phyloP scores from a whole-genome alignment of 1,284 basidiomycete genomes.

The Cutaneotrichosporon curvatum region DNA sequence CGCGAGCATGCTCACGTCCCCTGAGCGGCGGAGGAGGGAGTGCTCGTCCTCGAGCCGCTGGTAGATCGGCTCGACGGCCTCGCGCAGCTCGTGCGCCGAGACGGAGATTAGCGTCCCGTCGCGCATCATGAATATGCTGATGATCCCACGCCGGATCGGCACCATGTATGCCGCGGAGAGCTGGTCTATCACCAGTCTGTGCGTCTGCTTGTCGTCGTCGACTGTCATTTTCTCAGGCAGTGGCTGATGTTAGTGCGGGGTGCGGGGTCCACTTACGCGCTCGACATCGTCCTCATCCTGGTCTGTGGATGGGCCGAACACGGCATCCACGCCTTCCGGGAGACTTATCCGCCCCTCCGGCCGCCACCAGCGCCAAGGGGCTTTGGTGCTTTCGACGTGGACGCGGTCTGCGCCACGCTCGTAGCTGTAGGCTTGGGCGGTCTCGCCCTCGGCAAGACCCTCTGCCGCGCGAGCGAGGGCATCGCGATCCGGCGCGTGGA shows the following conservation, averaged over 20 bases:
- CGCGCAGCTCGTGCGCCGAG: slow-evolving; percentile 28
- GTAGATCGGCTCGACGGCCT: slow-evolving; percentile 43
- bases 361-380: slow-evolving; percentile 5
- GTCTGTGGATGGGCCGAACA: slow-evolving; percentile 22
- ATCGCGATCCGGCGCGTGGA: slow-evolving; percentile 29
- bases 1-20: slow-evolving; percentile 45
- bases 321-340: slow-evolving; percentile 42
- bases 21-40: slow-evolving; percentile 38
- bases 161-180: slow-evolving; percentile 46
- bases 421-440: background rate
- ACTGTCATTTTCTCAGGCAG: background rate
- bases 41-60: slow-evolving; percentile 39
- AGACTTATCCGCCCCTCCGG: slow-evolving; percentile 20
- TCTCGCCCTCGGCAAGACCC: slow-evolving; percentile 5
- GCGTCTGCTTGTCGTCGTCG: slow-evolving; percentile 25
- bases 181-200: slow-evolving; percentile 41
- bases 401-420: background rate
- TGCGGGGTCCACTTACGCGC: background rate
- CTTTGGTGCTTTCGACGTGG: background rate
- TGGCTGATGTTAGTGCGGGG: background rate
- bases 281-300: slow-evolving; percentile 3
- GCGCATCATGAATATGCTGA: slow-evolving; percentile 42
- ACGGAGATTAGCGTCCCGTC: slow-evolving; percentile 45
- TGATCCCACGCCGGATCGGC: slow-evolving; percentile 38
- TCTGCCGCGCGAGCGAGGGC: slow-evolving; percentile 20